These are phyloP conservation scores for Septoria linicola DNA, from an alignment of 2,329 filamentous ascomycete species.

Conservation along the genomic window DNA sequence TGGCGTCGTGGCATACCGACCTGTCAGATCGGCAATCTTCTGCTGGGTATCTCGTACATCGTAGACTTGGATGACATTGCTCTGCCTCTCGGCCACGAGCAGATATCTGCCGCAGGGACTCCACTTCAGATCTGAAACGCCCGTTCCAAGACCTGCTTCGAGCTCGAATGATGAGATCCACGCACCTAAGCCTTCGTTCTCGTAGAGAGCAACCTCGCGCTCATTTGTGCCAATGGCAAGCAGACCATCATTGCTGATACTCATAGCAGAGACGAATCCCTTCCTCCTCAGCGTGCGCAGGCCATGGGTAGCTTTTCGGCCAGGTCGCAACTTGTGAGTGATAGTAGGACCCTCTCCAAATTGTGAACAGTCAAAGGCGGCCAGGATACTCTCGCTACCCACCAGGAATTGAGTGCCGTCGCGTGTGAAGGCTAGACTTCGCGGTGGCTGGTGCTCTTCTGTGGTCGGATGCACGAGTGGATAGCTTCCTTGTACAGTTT, in stretches of 20 bases:
- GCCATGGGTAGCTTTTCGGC: conserved; percentile 33
- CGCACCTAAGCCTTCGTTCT: conserved; percentile 49
- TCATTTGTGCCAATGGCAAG: conserved; percentile 60
- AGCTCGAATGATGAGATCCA: conserved; percentile 51
- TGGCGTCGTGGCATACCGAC: conserved; percentile 48
- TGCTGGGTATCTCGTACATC: conserved; percentile 58
- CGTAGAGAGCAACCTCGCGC: conserved; percentile 58
- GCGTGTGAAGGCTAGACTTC: conserved; percentile 55
- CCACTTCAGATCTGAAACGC: conserved; percentile 58
- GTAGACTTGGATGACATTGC: conserved; percentile 57
- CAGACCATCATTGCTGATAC: conserved; percentile 48
- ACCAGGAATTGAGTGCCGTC: conserved; percentile 56
- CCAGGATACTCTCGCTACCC: conserved; percentile 55
- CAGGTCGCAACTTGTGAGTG: conserved; percentile 42
- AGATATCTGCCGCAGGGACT: conserved; percentile 59
- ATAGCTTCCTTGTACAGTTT: conserved; percentile 51
- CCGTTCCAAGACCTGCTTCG: conserved; percentile 45
- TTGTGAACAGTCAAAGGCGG: conserved; percentile 56
- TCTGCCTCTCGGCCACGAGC: conserved; percentile 58
- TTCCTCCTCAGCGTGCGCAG: conserved; percentile 53
- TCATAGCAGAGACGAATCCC: conserved; percentile 56
- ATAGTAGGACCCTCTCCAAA: conserved; percentile 49
- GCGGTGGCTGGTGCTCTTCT: conserved; percentile 56
- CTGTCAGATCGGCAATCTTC: conserved; percentile 51
- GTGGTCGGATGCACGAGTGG: conserved; percentile 55